phyloP scores from a whole-genome alignment of 148 eudicot genomes.

The Chenopodium quinoa region DNA sequence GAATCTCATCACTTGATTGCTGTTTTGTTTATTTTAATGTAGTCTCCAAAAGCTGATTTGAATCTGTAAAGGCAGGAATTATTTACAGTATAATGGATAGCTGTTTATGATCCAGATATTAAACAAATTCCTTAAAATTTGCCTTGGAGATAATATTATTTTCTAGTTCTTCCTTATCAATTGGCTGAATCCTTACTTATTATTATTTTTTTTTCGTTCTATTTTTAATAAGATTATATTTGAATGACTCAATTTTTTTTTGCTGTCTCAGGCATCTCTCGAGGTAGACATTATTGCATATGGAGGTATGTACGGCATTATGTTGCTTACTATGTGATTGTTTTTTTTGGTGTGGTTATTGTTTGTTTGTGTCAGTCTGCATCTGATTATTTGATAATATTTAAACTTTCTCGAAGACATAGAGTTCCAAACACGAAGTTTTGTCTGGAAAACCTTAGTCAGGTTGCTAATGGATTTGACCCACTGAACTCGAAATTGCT shows the following conservation, averaged over 20 bases:
- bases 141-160: background rate
- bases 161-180: background rate
- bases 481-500: background rate
- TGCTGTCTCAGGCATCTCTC: constrained; percentile 57
- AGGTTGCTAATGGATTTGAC: background rate
- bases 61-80: too few species aligned
- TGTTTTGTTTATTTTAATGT: too few species aligned
- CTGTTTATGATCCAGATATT: too few species aligned
- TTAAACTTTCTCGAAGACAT: background rate
- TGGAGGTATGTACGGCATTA: constrained; percentile 56
- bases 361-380: background rate
- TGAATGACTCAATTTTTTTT: constrained; percentile 1
- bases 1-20: background rate
- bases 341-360: constrained; percentile 14
- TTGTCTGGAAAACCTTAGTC: background rate
- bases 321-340: background rate
- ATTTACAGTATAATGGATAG: too few species aligned
- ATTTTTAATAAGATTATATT: background rate
- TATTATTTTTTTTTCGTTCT: background rate
- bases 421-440: background rate
- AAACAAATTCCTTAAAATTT: background rate
- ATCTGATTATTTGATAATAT: background rate
- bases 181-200: too few species aligned
- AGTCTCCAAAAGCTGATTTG: too few species aligned
- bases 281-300: constrained; percentile 94